Base-by-base conservation (phyloP, 139 green algal species). In the Chlamydomonas applanata region DNA sequence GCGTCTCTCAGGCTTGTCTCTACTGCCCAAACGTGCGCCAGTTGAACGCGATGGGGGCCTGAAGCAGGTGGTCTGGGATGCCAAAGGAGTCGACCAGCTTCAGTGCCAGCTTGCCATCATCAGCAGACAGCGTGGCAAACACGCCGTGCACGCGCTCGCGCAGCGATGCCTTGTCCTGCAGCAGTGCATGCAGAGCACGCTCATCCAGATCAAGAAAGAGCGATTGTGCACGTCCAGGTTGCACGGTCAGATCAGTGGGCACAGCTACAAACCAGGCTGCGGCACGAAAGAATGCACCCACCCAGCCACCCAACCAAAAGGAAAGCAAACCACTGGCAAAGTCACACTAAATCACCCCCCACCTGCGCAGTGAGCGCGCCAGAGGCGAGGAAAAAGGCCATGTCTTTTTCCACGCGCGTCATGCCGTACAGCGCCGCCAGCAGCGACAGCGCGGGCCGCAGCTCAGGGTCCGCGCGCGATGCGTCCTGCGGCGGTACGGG, bases 1-100 rank as follows among this genome's bases (percentile, higher is more conserved):
- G 24, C 17, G 46, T 14, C 14, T 14, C 46, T 57, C 16, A 57
- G 17, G 17, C 16, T 57, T 14, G 46, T 57, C 22, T 62, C 19
- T 4, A 62, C 22, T 62, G n/a, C 54, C 54, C 54, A 62, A 62
- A 79, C 30, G 65, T 68, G 60, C 74, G 66, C 88, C 88, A 91
- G 81, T 91, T 72, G 29, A 82, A 83, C 1, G 90, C 90, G 27
- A 95, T 94, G 56, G 90, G 90, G 36, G 90, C 90, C 56, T 81
- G 74, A 34, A 97, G 69, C 32, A 93, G 73, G 71, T 95, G 86
- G 61, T 95, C 89, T 0, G 91, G 91, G 57, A 94, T 90, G 71
- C 83, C 91, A 76, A 95, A 95, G 32, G 74, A 88, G 14, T 91
- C 83, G 73, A 82, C 91, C 33, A 96, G 79, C 69, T 22, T 29